Evolutionary conservation across 2,329 filamentous ascomycete genomes (phyloP).

Genomic region (Paradendryphiella salina): DNA sequence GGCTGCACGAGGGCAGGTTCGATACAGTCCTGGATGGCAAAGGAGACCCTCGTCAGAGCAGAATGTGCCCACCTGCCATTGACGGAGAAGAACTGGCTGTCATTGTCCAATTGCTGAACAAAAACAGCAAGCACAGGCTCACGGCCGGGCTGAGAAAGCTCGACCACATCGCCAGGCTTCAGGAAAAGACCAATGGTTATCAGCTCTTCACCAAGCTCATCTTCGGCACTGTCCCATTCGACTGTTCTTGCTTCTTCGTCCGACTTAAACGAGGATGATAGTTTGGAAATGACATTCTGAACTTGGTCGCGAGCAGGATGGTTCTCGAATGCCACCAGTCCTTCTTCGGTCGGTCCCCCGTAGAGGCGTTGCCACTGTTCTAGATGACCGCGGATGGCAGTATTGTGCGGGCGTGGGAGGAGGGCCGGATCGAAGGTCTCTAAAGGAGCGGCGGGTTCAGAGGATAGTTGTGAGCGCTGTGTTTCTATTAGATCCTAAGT

Average conservation of each 20-base stretch:
- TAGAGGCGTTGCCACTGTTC: conserved; percentile 51
- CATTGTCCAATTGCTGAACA: conserved; percentile 47
- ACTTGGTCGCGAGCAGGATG: conserved; percentile 31
- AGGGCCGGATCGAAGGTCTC: conserved; percentile 18
- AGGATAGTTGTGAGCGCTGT: conserved; percentile 21
- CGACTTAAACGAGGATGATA: conserved; percentile 26
- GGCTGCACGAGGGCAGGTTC: conserved; percentile 51
- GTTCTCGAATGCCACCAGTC: conserved; percentile 38
- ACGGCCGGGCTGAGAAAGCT: conserved; percentile 44
- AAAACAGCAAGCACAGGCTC: conserved; percentile 56
- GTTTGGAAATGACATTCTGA: conserved; percentile 31
- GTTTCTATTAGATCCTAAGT: conserved; percentile 11
- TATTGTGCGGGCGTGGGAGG: conserved; percentile 16
- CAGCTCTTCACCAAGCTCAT: conserved; percentile 37
- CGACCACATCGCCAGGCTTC: conserved; percentile 55
- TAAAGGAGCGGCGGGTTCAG: conserved; percentile 8
- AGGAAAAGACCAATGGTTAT: conserved; percentile 46
- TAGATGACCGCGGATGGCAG: conserved; percentile 37
- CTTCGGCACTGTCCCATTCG: conserved; percentile 23
- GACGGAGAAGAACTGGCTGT: conserved; percentile 56
- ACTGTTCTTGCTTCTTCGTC: conserved; percentile 28
- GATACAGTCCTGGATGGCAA: conserved; percentile 55
- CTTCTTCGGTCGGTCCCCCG: conserved; percentile 38
- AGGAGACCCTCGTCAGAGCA: conserved; percentile 48
- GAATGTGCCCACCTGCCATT: conserved; percentile 55